Evolutionary conservation across 768 basidiomycete genomes (phyloP), one percentile per base, ranked within the genome.

Genomic region (Amanita jacksonii): DNA sequence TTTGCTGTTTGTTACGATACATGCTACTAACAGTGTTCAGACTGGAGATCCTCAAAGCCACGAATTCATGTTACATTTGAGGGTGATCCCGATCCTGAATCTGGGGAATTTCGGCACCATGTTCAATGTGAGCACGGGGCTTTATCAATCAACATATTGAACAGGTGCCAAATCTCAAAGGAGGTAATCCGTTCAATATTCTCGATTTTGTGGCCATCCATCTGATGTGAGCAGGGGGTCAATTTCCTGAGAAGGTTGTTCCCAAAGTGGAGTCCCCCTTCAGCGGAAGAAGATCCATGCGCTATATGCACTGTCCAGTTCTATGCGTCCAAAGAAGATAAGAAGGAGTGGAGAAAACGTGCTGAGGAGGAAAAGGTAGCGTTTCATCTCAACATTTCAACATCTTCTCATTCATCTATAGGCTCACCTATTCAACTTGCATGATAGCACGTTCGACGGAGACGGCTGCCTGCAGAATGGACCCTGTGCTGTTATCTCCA

Each of bases 321-420:
- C 15, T 70, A 76, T 38, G 68, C 65, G 25, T 77, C 74, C 5
- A 75, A 70, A 53, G 78, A 77, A 53, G 79, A 77, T 48, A 82
- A 73, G 52, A 73, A 69, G 31, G 79, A 76, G 50, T 50, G 71
- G 32, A 77, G 81, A 31, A 79, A 70, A 57, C 73, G 68, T 45
- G 82, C 81, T 19, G 87, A 87, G 55, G 77, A 82, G 15, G 87
- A 89, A 62, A 88, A 85, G 77, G 87, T 81, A 43, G 22, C 27
- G 45, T 38, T 34, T 24, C n/a, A 12, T 39, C 31, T 27, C 48
- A 22, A 54, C 37, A 25, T 38, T 44, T 46, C 46, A 37, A 47
- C 46, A 31, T 36, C 15, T 16, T 37, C 25, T 46, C 18, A 47
- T 16, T 20, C 18, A n/a, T 34, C 31, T 39, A 16, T 48, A 87